Percentiles rank a stretch among this genome's conserved stretches.
Evolutionary conservation across 768 basidiomycete genomes (phyloP).

Genomic region (Kwoniella bestiolae): DNA sequence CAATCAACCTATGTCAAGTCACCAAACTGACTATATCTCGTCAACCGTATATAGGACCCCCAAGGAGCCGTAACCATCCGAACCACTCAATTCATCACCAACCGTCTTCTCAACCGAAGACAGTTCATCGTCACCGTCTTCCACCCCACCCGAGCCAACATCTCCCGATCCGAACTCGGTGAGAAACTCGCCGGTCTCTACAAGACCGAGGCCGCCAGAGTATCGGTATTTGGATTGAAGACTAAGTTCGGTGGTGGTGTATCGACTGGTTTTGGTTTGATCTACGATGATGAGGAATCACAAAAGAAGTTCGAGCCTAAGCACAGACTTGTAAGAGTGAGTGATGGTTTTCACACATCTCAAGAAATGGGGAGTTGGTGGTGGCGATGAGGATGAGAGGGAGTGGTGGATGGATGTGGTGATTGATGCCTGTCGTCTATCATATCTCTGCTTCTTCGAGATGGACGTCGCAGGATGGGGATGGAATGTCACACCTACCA

Average conservation of each 20-base stretch:
- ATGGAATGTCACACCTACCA: too few relatives aligned
- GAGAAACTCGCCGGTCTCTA: slow-evolving; percentile 91
- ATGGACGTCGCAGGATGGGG: too few relatives aligned
- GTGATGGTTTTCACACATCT: slow-evolving; percentile 55
- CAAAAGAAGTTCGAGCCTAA: slow-evolving; percentile 98
- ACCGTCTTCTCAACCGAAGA: slow-evolving; percentile 92
- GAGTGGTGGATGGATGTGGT: neutral
- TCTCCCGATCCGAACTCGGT: slow-evolving; percentile 85
- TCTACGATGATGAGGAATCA: slow-evolving; percentile 92
- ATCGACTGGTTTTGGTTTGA: slow-evolving; percentile 94
- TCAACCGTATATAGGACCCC: slow-evolving; percentile 45
- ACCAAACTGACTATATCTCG: neutral
- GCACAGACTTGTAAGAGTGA: slow-evolving; percentile 89
- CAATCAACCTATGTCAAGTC: neutral
- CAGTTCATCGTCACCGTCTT: slow-evolving; percentile 78
- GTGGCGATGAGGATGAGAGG: neutral
- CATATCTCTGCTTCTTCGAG: too few relatives aligned
- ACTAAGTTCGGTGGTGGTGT: slow-evolving; percentile 98
- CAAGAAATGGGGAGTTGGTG: neutral
- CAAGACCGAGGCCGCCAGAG: slow-evolving; percentile 87
- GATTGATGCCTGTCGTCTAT: too few relatives aligned
- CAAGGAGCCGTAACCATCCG: slow-evolving; percentile 86
- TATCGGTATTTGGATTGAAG: slow-evolving; percentile 88
- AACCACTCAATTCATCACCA: slow-evolving; percentile 99
- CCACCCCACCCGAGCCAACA: slow-evolving; percentile 93